Evolutionary conservation across 1,284 basidiomycete genomes (phyloP), one percentile per base, ranked within the genome.

Genomic region (Sanguinoderma infundibulare): DNA sequence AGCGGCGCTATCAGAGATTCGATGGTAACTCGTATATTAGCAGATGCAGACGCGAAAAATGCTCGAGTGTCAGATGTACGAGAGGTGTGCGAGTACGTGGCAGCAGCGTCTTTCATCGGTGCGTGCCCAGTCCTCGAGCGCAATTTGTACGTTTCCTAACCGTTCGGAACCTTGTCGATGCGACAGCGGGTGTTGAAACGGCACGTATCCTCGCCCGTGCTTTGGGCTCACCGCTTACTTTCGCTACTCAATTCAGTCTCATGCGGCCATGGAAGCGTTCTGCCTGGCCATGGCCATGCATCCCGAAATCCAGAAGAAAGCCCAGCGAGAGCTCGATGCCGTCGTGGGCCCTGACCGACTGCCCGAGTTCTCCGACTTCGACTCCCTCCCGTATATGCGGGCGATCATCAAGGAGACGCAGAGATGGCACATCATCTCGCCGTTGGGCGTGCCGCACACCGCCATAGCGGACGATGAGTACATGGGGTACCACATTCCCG

Each of bases 321-420:
- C 42, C 6, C 42, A 44, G 17, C n/a, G 8, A 44, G 42, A 44
- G 42, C 17, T 44, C 17, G 42, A 44, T n/a, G n/a, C 17, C 6
- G 42, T n/a, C 42, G 42, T 44, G 6, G 42, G 42, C 42, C 17
- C n/a, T 17, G 42, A 44, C 42, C 42, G 42, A 6, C 42, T 44
- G 17, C 42, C 42, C 59, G 9, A 58, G 65, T 44, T 20, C 24
- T 44, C 42, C 24, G 42, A 44, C n/a, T n/a, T n/a, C n/a, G n/a
- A n/a, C n/a, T n/a, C n/a, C n/a, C n/a, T n/a, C n/a, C n/a, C n/a
- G n/a, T 35, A 35, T 14, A 6, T 35, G 34, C 6, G 14, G 34
- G 34, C 34, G 34, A 14, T 35, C 34, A 14, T 35, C 7, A 35
- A 35, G 34, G 34, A 35, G 34, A 35, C 34, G 34, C 34, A 7